Percentiles rank a stretch among this genome's conserved stretches.
Evolutionary conservation across 2,329 filamentous ascomycete species (phyloP).

Genomic region (Waltergamsia citrina): DNA sequence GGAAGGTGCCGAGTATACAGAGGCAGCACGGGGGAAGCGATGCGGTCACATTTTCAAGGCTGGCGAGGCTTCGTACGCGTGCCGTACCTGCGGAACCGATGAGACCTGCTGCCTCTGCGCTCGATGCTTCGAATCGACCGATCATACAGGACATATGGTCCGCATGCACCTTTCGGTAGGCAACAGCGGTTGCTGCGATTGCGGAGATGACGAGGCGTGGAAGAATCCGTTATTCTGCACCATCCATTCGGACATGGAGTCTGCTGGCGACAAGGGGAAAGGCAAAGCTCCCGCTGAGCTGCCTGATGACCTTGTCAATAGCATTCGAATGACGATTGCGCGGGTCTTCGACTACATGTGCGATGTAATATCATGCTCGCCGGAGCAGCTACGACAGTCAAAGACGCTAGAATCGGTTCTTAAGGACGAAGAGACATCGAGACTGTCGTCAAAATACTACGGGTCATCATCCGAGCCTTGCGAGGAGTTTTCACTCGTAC

Average conservation of each 20-base stretch:
- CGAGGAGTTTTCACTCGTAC: slow-evolving; percentile 67
- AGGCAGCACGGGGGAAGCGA: slow-evolving; percentile 81
- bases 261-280: slow-evolving; percentile 50
- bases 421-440: slow-evolving; percentile 71
- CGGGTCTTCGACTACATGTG: slow-evolving; percentile 89
- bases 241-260: slow-evolving; percentile 65
- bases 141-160: slow-evolving; percentile 89
- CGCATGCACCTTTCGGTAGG: slow-evolving; percentile 80
- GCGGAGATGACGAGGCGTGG: slow-evolving; percentile 94
- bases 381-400: slow-evolving; percentile 79
- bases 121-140: slow-evolving; percentile 88
- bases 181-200: slow-evolving; percentile 95
- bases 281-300: slow-evolving; percentile 47
- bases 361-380: slow-evolving; percentile 95
- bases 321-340: slow-evolving; percentile 78
- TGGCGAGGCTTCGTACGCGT: slow-evolving; percentile 89
- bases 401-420: slow-evolving; percentile 77
- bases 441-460: slow-evolving; percentile 61
- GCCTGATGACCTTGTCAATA: slow-evolving; percentile 65
- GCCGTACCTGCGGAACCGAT: slow-evolving; percentile 87
- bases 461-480: slow-evolving; percentile 42
- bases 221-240: slow-evolving; percentile 79
- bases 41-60: slow-evolving; percentile 96
- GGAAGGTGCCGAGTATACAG: slow-evolving; percentile 90
- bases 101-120: slow-evolving; percentile 94